Conservation (phyloP, 192 early-diverging fungal species). For the Phlyctochytrium planicorne region DNA sequence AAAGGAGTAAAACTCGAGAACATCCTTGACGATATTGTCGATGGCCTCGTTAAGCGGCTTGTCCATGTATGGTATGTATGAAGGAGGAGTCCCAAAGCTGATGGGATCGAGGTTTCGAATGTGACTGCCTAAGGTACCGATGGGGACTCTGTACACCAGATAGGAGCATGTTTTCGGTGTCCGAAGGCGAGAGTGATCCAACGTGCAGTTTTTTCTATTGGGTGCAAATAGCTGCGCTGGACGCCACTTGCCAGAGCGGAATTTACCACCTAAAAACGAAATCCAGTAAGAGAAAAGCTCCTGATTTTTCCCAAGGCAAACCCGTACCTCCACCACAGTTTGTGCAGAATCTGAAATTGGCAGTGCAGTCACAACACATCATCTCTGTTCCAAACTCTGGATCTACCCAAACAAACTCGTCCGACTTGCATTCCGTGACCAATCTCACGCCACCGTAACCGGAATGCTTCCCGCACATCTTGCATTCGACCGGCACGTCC, state of each 20-base stretch:
- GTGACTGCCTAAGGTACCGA: background rate
- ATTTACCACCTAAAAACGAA: slow-evolving; percentile 29
- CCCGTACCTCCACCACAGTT: slow-evolving; percentile 42
- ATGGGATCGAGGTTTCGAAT: background rate
- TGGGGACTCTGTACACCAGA: background rate
- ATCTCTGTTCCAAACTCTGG: slow-evolving; percentile 34
- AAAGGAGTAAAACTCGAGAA: background rate
- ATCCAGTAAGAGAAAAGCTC: background rate
- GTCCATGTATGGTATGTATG: background rate
- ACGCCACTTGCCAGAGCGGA: slow-evolving; percentile 40
- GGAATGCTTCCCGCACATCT: background rate
- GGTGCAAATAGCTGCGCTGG: slow-evolving; percentile 31
- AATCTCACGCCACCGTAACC: background rate
- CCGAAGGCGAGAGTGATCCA: slow-evolving; percentile 34
- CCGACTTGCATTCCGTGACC: background rate
- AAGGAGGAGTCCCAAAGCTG: background rate
- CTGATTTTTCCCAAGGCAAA: too few species aligned
- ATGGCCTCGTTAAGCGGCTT: background rate
- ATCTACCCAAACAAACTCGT: slow-evolving; percentile 4
- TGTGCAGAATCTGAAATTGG: slow-evolving; percentile 37
- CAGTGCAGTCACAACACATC: slow-evolving; percentile 30
- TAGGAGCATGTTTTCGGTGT: background rate
- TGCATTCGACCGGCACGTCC: background rate
- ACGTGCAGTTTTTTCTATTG: slow-evolving; percentile 25
- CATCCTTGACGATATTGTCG: background rate